These are phyloP conservation scores for Sophora flavescens DNA, from an alignment of 306 rosid species.

Conservation along the genomic window DNA sequence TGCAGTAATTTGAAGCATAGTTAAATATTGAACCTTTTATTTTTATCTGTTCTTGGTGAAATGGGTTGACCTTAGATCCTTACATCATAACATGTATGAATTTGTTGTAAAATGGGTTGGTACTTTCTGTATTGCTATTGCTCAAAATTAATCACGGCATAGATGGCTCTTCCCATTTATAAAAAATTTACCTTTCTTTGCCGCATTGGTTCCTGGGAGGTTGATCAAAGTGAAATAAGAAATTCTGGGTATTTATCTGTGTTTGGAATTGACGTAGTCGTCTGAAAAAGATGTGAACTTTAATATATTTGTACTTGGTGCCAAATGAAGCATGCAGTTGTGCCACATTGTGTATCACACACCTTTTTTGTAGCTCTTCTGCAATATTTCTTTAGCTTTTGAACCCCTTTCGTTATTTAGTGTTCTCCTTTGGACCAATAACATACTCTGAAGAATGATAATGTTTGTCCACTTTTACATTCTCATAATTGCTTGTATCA, in stretches of 20 bases:
- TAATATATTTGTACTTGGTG: constrained; percentile 19
- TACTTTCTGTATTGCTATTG: constrained; percentile 23
- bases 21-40: not conserved
- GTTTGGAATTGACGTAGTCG: constrained; percentile 35
- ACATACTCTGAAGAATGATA: constrained; percentile 4
- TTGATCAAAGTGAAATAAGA: constrained; percentile 35
- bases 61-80: constrained; percentile 58
- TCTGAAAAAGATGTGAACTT: constrained; percentile 30
- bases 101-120: not conserved
- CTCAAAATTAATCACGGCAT: not conserved
- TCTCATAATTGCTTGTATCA: constrained; percentile 28
- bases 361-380: constrained; percentile 9
- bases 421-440: constrained; percentile 25
- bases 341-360: constrained; percentile 47
- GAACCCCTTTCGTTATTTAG: constrained; percentile 19
- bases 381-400: constrained; percentile 28
- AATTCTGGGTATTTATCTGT: constrained; percentile 25
- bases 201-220: constrained; percentile 27
- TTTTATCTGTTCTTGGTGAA: constrained; percentile 17
- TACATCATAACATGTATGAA: constrained; percentile 11
- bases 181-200: not conserved
- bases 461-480: not conserved
- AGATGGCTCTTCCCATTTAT: not conserved
- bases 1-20: constrained; percentile 5
- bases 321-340: constrained; percentile 29